Conservation (phyloP, 2,329 filamentous ascomycete species). For the Penicillium sp. region DNA sequence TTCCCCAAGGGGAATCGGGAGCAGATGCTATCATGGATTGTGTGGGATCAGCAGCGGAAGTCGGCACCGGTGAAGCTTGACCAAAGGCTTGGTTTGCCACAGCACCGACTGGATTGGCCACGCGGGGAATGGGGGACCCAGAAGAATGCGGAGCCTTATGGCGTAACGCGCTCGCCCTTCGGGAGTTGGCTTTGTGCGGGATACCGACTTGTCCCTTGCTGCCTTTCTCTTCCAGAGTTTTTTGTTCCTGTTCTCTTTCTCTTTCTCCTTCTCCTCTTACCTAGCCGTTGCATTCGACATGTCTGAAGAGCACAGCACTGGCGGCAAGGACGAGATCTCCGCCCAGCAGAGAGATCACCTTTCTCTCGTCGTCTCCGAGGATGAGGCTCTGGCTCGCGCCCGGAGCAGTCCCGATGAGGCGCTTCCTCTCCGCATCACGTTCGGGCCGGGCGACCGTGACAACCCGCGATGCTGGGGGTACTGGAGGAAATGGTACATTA, state of each 20-base stretch:
- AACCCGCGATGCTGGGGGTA: conserved; percentile 49
- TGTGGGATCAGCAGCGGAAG: not conserved
- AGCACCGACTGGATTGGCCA: not conserved
- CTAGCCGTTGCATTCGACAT: not conserved
- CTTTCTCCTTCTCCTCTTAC: too few relatives aligned
- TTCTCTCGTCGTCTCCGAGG: conserved; percentile 26
- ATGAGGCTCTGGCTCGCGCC: conserved; percentile 32
- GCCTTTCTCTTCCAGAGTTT: too few relatives aligned
- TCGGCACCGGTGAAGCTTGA: conserved; percentile 7
- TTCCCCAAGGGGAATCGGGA: too few relatives aligned
- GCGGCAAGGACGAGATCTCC: conserved; percentile 22
- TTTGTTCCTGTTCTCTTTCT: too few relatives aligned
- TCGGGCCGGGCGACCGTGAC: conserved; percentile 31
- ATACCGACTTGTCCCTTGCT: too few relatives aligned
- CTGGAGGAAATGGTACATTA: conserved; percentile 49
- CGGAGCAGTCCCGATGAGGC: conserved; percentile 30
- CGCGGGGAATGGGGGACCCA: not conserved
- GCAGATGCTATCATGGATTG: too few relatives aligned
- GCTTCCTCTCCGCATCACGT: conserved; percentile 30
- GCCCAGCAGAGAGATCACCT: conserved; percentile 21
- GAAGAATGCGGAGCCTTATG: too few relatives aligned
- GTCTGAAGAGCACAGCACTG: conserved; percentile 3
- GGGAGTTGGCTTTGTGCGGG: too few relatives aligned
- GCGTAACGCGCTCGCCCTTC: too few relatives aligned
- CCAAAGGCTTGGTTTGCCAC: conserved; percentile 12